Evolutionary conservation across 768 basidiomycete species (phyloP).

Genomic region (Leccinum uliginosum): DNA sequence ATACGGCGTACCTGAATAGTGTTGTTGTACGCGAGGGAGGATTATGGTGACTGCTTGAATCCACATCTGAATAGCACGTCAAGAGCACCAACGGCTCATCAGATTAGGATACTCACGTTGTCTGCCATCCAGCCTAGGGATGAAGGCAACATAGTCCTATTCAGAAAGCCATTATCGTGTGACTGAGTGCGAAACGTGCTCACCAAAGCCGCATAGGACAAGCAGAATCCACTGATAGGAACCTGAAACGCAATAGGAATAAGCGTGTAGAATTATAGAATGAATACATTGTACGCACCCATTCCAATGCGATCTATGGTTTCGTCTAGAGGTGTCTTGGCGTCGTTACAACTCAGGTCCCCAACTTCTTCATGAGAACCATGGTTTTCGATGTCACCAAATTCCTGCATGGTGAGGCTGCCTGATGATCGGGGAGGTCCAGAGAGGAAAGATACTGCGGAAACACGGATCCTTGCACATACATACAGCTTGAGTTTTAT

Average conservation of each 20-base stretch:
- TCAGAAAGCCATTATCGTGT: not conserved
- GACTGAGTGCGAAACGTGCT: conserved; percentile 24
- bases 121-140: conserved; percentile 85
- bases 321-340: conserved; percentile 64
- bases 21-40: conserved; percentile 89
- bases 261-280: not conserved
- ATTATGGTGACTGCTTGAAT: conserved; percentile 88
- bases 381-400: conserved; percentile 6
- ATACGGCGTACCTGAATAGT: conserved; percentile 60
- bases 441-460: not conserved
- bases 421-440: not conserved
- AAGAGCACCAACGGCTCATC: conserved; percentile 12
- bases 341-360: conserved; percentile 31
- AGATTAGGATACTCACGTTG: conserved; percentile 58
- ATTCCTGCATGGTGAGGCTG: not conserved
- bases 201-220: conserved; percentile 89
- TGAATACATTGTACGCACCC: conserved; percentile 40
- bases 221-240: conserved; percentile 76
- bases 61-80: conserved; percentile 70
- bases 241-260: conserved; percentile 29
- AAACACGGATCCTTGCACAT: not conserved
- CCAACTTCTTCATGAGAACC: conserved; percentile 29
- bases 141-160: not conserved
- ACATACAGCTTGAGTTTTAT: no score
- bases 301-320: conserved; percentile 91